A percentile compares a stretch with the other conserved stretches of the same genome.
phyloP scores from a whole-genome alignment of 108 stramenopile species.

The Cyclotella sp. region DNA sequence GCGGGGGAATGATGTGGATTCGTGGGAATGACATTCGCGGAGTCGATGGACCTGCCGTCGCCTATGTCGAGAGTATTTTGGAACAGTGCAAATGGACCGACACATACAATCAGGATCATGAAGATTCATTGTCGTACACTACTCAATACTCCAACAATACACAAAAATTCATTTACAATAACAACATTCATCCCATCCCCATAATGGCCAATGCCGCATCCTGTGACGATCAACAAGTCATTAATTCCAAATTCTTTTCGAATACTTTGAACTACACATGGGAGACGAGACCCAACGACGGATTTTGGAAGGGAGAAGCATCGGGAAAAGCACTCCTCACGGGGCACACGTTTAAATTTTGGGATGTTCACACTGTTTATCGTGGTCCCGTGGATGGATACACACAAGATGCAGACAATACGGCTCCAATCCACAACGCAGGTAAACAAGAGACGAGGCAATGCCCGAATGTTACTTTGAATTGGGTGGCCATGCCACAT shows the following conservation, averaged over 20 bases:
- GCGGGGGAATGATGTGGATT: slow-evolving; percentile 35
- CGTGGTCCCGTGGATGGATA: slow-evolving; percentile 24
- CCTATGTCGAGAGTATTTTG: slow-evolving; percentile 29
- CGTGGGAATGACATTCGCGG: not conserved
- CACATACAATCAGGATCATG: not conserved
- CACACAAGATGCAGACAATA: not conserved
- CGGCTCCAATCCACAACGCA: not conserved
- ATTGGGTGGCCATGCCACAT: slow-evolving; percentile 32
- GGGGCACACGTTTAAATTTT: slow-evolving; percentile 27
- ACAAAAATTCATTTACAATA: not conserved
- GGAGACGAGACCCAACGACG: not conserved
- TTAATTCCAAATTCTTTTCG: slow-evolving; percentile 37
- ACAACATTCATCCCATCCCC: not conserved
- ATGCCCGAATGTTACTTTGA: slow-evolving; percentile 1
- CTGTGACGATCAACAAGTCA: slow-evolving; percentile 40
- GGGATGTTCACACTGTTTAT: slow-evolving; percentile 28
- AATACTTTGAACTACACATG: slow-evolving; percentile 29
- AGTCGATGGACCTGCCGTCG: slow-evolving; percentile 11
- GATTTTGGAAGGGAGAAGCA: slow-evolving; percentile 25
- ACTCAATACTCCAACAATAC: not conserved
- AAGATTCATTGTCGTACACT: not conserved
- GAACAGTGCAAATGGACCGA: slow-evolving; percentile 20
- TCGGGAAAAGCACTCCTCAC: slow-evolving; percentile 17
- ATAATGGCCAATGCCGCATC: slow-evolving; percentile 11
- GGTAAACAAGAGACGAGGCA: not conserved